Percentiles rank a stretch among this genome's conserved stretches.
phyloP scores from a whole-genome alignment of 768 basidiomycete species.

The Leccinum truebloodii region DNA sequence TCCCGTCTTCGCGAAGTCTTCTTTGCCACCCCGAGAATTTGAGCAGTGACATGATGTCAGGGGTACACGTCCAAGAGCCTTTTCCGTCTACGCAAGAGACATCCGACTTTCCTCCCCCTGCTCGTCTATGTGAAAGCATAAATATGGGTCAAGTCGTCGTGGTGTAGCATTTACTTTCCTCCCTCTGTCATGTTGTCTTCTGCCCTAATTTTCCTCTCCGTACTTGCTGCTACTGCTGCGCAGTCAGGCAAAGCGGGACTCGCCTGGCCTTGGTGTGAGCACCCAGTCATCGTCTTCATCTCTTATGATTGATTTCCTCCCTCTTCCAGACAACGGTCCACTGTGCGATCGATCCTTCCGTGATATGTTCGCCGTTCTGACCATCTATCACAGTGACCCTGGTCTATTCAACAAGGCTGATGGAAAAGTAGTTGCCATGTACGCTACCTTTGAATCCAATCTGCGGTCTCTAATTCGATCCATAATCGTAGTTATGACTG shows the following conservation, averaged over 20 bases:
- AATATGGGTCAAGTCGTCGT: background rate
- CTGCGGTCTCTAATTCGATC: background rate
- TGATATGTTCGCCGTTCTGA: constrained; percentile 1
- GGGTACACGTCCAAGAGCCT: background rate
- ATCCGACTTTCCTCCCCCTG: background rate
- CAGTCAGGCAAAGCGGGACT: constrained; percentile 41
- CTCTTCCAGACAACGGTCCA: constrained; percentile 25
- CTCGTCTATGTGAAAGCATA: background rate
- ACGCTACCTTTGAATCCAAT: constrained; percentile 1
- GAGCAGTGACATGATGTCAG: background rate
- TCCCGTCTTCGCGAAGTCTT: background rate
- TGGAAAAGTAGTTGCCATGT: constrained; percentile 37
- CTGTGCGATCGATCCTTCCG: constrained; percentile 26
- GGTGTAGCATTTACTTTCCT: background rate
- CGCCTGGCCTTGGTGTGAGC: constrained; percentile 38
- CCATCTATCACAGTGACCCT: constrained; percentile 21
- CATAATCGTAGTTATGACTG: constrained; percentile 34
- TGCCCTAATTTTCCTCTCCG: constrained; percentile 17
- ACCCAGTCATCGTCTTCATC: background rate
- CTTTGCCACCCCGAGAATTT: background rate
- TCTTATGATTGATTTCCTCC: background rate
- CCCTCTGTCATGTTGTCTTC: constrained; percentile 22
- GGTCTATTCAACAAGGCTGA: constrained; percentile 34
- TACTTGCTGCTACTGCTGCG: constrained; percentile 20
- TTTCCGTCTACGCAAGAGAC: background rate